Percentiles rank a stretch among this genome's conserved stretches.
Evolutionary conservation across 2,329 filamentous ascomycete genomes (phyloP).

Genomic region (Ophiocordyceps australis): DNA sequence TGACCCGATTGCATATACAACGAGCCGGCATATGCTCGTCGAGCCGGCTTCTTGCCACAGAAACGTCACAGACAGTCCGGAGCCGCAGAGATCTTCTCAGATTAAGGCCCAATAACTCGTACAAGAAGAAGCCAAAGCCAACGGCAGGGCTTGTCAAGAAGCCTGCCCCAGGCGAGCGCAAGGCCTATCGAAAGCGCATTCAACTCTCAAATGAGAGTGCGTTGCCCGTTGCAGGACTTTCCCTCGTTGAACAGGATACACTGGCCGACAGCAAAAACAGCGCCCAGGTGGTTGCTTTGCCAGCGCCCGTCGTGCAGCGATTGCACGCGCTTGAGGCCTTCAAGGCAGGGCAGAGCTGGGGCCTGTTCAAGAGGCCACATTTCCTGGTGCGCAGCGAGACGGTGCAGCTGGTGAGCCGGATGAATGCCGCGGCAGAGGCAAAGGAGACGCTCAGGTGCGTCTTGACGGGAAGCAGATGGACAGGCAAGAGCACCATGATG

Average conservation of each 20-base stretch:
- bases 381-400: conserved; percentile 64
- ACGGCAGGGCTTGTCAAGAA: conserved; percentile 26
- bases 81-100: too few relatives aligned
- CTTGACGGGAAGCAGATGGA: conserved; percentile 52
- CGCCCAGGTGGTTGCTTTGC: conserved; percentile 52
- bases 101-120: conserved; percentile 25
- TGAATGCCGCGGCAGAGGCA: conserved; percentile 33
- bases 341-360: conserved; percentile 79
- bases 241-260: conserved; percentile 36
- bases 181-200: conserved; percentile 73
- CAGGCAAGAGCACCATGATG: conserved; percentile 76
- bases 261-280: conserved; percentile 34
- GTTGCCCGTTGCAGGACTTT: conserved; percentile 52
- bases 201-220: conserved; percentile 91
- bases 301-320: conserved; percentile 54
- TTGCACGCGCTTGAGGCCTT: conserved; percentile 77
- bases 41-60: too few relatives aligned
- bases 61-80: too few relatives aligned
- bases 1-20: too few relatives aligned
- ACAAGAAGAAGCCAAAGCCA: conserved; percentile 28
- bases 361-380: conserved; percentile 66
- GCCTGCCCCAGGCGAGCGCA: conserved; percentile 63
- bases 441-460: conserved; percentile 45
- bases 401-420: conserved; percentile 45
- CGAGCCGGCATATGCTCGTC: too few relatives aligned